Evolutionary conservation across 345 rosid species (phyloP).

Genomic region (Crucihimalaya himalaica): DNA sequence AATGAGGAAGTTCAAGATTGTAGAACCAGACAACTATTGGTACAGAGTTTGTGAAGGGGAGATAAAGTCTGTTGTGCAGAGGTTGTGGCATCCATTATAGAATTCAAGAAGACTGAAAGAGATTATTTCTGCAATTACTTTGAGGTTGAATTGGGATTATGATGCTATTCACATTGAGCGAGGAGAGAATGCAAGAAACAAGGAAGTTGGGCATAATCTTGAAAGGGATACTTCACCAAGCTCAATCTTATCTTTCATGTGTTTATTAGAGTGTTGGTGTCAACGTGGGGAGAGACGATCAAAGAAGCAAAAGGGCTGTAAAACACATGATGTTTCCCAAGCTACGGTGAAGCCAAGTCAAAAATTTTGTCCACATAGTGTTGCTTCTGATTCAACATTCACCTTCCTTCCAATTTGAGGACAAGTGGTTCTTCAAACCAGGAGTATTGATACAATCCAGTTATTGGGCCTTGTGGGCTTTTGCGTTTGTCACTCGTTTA

Average conservation of each 20-base stretch:
- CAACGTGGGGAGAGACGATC: no score
- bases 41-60: slow-evolving; percentile 94
- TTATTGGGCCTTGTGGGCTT: no score
- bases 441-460: no score
- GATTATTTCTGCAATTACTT: slow-evolving; percentile 65
- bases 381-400: no score
- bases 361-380: no score
- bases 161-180: slow-evolving; percentile 79
- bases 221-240: slow-evolving; percentile 57
- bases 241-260: slow-evolving; percentile 62
- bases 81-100: slow-evolving; percentile 93
- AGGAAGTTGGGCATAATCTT: slow-evolving; percentile 84
- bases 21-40: slow-evolving; percentile 95
- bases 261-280: no score
- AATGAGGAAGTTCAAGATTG: slow-evolving; percentile 87
- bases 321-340: no score
- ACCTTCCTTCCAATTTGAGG: no score
- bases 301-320: no score
- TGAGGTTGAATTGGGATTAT: slow-evolving; percentile 88
- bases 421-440: no score
- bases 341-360: no score
- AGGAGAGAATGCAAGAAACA: slow-evolving; percentile 79
- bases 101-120: slow-evolving; percentile 91
- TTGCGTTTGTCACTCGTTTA: no score
- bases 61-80: slow-evolving; percentile 61